These are phyloP conservation scores for Lavandula angustifolia DNA, from an alignment of 257 asterid genomes.

Conservation along the genomic window DNA sequence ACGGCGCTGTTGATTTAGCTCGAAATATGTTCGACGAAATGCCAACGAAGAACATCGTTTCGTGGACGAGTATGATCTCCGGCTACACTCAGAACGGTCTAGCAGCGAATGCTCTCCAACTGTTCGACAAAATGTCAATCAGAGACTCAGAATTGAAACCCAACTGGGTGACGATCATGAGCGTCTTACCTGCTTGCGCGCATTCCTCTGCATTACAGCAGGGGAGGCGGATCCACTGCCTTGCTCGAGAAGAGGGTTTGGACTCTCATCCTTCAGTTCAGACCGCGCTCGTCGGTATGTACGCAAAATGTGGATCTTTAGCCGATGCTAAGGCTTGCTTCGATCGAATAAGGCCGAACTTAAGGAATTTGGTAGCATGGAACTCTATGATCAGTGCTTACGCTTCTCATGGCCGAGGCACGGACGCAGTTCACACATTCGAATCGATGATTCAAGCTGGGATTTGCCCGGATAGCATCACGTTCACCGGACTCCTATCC, in stretches of 20 bases:
- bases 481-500: constrained; percentile 76
- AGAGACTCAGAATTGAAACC: constrained; percentile 60
- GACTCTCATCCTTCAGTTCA: constrained; percentile 64
- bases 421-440: constrained; percentile 57
- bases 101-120: constrained; percentile 49
- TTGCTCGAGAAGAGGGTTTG: constrained; percentile 55
- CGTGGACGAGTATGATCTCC: constrained; percentile 89
- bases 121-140: constrained; percentile 61
- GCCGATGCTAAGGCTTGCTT: constrained; percentile 65
- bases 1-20: constrained; percentile 54
- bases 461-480: constrained; percentile 60
- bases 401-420: constrained; percentile 71
- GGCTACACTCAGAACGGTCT: constrained; percentile 86
- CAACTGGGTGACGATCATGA: constrained; percentile 84
- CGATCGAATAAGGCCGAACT: constrained; percentile 41
- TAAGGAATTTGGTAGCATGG: constrained; percentile 67
- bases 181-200: constrained; percentile 77
- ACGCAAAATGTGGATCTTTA: constrained; percentile 81
- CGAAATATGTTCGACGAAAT: constrained; percentile 54
- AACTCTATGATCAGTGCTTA: constrained; percentile 76
- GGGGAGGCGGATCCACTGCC: constrained; percentile 59
- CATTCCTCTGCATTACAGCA: constrained; percentile 64
- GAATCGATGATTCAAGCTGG: constrained; percentile 64
- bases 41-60: constrained; percentile 58
- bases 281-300: constrained; percentile 76